Base-by-base conservation (phyloP, 2,329 filamentous ascomycete genomes). In the Rhinocladiella mackenziei region DNA sequence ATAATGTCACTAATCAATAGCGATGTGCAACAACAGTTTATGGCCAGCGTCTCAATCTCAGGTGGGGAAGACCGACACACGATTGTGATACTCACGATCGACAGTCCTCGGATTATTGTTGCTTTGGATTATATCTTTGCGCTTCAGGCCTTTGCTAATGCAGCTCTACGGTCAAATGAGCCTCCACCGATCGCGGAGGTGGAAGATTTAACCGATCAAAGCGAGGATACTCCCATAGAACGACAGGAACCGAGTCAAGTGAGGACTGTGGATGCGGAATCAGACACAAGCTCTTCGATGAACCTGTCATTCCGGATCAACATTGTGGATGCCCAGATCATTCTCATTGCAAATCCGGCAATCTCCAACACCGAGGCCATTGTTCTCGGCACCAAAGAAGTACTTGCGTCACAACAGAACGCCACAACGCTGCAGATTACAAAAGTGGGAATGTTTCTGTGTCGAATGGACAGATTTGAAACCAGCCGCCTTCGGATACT, bases 1-100 rank as follows among this genome's bases (percentile, higher is more conserved):
- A 96, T 98, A 68, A 97, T 98, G 92, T 89, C 89, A 1, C 83
- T 94, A 43, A 89, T 89, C 60, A 97, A 96, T 65, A 91, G 89
- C 56, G 84, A 89, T 43, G 89, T 92, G 42, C 78, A 81, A 33
- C 89, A 97, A 63, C 94, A 99, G 58, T 89, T 98, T 60, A 98
- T 98, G 92, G 92, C 92, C 13, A 96, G 86, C 62, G 72, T 98
- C 3, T 94, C 89, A 0, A 94, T 98, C 66, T 89, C 89, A 0
- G 86, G 89, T 11, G 89, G 89, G 3, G 72, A 81, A 23, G 84
- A 95, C 29, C 80, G 81, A 48, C 86, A 82, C 61, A 67, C 97
- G 43, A 94, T 97, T 58, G 88, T 87, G 1, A 85, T 98, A 65
- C 78, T 96, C 45, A 95, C 89, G 0, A 81, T 98, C 50, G 92